A percentile compares a stretch with the other conserved stretches of the same genome.
These are phyloP conservation scores for Curvularia verruculosa DNA, from an alignment of 2,329 filamentous ascomycete genomes.

Conservation along the genomic window DNA sequence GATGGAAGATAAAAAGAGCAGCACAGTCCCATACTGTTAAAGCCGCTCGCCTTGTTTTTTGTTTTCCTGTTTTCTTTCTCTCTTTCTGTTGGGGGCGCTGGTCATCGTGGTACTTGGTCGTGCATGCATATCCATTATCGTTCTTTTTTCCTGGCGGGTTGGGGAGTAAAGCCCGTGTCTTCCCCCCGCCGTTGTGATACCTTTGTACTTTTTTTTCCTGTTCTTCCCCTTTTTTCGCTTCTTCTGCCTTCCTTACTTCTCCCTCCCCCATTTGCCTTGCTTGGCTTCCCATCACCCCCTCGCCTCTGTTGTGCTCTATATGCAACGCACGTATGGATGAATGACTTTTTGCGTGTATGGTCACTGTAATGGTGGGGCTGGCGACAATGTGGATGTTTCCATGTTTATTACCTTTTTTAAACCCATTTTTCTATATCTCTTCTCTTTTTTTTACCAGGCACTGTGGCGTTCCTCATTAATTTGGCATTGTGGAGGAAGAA, in stretches of 20 bases:
- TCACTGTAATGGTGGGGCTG: background rate
- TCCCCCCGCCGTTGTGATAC: background rate
- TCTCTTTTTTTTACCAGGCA: background rate
- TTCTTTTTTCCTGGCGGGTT: background rate
- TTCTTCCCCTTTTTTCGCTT: background rate
- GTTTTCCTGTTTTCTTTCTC: background rate
- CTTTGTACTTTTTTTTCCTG: background rate
- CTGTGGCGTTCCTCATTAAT: background rate
- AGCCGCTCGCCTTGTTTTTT: background rate
- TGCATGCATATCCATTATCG: background rate
- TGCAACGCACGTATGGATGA: background rate
- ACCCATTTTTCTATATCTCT: background rate
- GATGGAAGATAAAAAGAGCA: constrained; percentile 2
- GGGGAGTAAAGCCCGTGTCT: background rate
- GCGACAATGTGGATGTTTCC: background rate
- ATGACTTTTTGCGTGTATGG: background rate
- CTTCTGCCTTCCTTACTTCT: background rate
- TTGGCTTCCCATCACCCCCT: too few species aligned
- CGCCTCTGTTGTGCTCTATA: background rate
- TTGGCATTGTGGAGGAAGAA: background rate
- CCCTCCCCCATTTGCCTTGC: background rate
- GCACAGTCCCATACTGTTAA: background rate
- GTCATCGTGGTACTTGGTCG: background rate
- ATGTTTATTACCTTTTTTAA: background rate
- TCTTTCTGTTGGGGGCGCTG: background rate